A percentile compares a stretch with the other conserved stretches of the same genome.
Conservation (phyloP, 2,329 filamentous ascomycete species). For the Penicillium sp. region DNA sequence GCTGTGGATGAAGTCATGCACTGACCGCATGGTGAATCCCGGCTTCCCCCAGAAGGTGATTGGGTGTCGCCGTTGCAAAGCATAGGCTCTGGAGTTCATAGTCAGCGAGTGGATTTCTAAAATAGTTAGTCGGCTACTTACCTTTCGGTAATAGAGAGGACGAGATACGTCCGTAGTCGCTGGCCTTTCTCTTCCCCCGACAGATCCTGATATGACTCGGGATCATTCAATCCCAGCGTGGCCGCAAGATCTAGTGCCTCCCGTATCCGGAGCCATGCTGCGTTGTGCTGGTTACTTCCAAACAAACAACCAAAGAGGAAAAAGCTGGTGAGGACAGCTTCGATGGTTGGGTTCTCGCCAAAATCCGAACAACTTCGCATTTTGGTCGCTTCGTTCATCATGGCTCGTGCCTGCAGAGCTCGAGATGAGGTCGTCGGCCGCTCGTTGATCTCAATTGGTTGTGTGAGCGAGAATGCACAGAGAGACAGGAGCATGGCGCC, state of each 20-base stretch:
- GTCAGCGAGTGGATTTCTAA: slow-evolving; percentile 2
- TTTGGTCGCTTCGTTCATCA: slow-evolving; percentile 46
- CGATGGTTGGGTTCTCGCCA: slow-evolving; percentile 43
- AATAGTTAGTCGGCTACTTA: slow-evolving; percentile 5
- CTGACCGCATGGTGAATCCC: slow-evolving; percentile 41
- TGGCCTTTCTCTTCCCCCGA: slow-evolving; percentile 42
- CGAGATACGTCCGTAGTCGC: slow-evolving; percentile 37
- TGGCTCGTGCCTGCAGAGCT: slow-evolving; percentile 41
- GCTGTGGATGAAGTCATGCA: slow-evolving; percentile 42
- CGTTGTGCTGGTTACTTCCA: slow-evolving; percentile 70
- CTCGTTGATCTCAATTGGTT: slow-evolving; percentile 48
- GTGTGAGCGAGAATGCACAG: slow-evolving; percentile 47
- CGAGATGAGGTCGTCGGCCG: slow-evolving; percentile 37
- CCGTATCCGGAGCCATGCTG: slow-evolving; percentile 74
- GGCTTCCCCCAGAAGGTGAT: slow-evolving; percentile 46
- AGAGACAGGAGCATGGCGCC: slow-evolving; percentile 46
- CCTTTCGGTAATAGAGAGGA: slow-evolving; percentile 41
- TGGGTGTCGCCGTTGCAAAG: slow-evolving; percentile 44
- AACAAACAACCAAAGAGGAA: slow-evolving; percentile 74
- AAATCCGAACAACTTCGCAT: slow-evolving; percentile 47
- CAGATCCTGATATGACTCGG: slow-evolving; percentile 39
- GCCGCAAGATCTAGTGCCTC: slow-evolving; percentile 58
- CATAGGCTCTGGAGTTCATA: slow-evolving; percentile 39
- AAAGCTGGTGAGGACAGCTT: slow-evolving; percentile 64
- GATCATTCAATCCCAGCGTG: slow-evolving; percentile 43